Evolutionary conservation across 768 basidiomycete genomes (phyloP).

Genomic region (Termitomyces sp.): DNA sequence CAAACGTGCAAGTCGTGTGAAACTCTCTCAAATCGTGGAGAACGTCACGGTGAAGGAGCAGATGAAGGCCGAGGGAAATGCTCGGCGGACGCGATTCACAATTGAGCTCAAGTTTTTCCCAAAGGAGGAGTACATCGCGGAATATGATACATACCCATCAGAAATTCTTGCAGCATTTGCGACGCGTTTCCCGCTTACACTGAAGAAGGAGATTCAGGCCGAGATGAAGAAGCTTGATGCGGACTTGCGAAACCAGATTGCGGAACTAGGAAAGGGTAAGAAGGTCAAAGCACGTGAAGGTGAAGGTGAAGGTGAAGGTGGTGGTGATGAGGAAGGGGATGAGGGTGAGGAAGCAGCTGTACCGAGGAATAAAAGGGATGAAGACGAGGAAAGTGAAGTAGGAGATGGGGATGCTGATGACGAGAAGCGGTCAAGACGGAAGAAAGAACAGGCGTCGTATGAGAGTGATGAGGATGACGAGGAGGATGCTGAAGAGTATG

Average conservation of each 20-base stretch:
- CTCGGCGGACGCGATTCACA: constrained; percentile 74
- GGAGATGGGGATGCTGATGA: constrained; percentile 83
- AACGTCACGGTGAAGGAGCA: constrained; percentile 76
- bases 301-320: constrained; percentile 27
- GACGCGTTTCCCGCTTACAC: constrained; percentile 66
- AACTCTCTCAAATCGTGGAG: constrained; percentile 86
- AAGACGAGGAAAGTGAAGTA: constrained; percentile 68
- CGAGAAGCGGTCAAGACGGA: constrained; percentile 66
- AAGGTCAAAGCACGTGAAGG: constrained; percentile 37
- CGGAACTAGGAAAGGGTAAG: constrained; percentile 81
- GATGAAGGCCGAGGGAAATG: constrained; percentile 57
- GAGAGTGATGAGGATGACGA: constrained; percentile 60
- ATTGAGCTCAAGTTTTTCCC: constrained; percentile 86
- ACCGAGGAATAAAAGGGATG: constrained; percentile 32
- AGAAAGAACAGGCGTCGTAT: constrained; percentile 71
- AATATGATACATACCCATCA: constrained; percentile 69
- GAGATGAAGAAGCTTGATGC: constrained; percentile 86
- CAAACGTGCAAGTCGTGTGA: constrained; percentile 81
- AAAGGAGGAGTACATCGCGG: constrained; percentile 70
- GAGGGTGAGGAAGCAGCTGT: constrained; percentile 30
- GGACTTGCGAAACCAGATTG: constrained; percentile 72
- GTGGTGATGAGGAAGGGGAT: constrained; percentile 54
- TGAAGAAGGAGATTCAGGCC: constrained; percentile 80
- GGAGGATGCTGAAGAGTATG: constrained; percentile 42
- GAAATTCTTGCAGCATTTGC: constrained; percentile 74